Conservation (phyloP, 257 asterid species). For the Osmanthus fragrans region DNA sequence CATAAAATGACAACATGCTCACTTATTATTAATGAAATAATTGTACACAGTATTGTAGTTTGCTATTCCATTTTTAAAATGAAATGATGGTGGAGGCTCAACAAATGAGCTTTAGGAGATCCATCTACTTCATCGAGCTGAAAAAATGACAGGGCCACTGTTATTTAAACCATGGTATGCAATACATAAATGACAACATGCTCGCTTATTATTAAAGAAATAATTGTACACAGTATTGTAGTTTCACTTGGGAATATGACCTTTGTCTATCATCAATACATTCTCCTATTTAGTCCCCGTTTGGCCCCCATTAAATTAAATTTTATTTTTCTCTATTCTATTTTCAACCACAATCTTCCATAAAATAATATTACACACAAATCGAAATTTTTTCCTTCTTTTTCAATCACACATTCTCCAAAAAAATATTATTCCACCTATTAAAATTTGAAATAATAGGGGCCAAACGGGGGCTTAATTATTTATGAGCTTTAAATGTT, state of each 20-base stretch:
- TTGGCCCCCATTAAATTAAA: no score
- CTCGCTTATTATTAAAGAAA: background rate
- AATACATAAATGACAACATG: background rate
- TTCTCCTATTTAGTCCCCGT: background rate
- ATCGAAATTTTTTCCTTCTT: no score
- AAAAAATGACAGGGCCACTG: background rate
- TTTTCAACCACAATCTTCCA: no score
- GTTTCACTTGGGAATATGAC: background rate
- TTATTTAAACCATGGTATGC: background rate
- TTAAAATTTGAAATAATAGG: no score
- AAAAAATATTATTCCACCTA: no score
- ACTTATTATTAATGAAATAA: background rate
- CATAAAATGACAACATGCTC: background rate
- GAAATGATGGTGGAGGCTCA: conserved; percentile 1
- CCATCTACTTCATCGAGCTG: conserved; percentile 9
- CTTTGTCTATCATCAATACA: background rate
- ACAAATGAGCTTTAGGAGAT: conserved; percentile 1
- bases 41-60: background rate
- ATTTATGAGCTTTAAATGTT: background rate
- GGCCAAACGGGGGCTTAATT: no score
- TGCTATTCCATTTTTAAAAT: conserved; percentile 14
- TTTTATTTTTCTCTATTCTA: no score
- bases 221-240: background rate
- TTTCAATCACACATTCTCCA: no score
- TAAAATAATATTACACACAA: no score